Percentiles rank a stretch among this genome's conserved stretches.
Conservation (phyloP, 805 yeast genomes). For the Saturnispora saitoi region DNA sequence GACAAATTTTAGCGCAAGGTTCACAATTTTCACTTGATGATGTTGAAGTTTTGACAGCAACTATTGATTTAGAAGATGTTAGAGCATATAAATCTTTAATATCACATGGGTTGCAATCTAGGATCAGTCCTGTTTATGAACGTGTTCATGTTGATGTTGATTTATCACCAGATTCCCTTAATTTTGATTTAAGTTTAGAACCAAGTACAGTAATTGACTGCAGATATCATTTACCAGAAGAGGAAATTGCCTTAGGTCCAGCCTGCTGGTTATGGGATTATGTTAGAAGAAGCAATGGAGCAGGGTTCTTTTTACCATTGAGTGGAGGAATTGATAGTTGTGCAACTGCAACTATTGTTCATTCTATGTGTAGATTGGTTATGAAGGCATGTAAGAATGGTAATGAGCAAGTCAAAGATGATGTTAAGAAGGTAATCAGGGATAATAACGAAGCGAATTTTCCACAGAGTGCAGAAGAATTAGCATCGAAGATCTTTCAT, state of each 20-base stretch:
- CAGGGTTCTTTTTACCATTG: slow-evolving; percentile 87
- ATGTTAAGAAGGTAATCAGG: slow-evolving; percentile 62
- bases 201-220: slow-evolving; percentile 50
- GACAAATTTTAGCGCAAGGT: slow-evolving; percentile 87
- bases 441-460: slow-evolving; percentile 30
- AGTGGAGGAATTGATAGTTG: slow-evolving; percentile 98
- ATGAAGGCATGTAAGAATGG: slow-evolving; percentile 60
- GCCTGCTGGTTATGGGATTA: slow-evolving; percentile 99
- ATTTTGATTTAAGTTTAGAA: slow-evolving; percentile 50
- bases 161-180: slow-evolving; percentile 48
- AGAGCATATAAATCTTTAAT: slow-evolving; percentile 66
- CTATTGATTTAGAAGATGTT: slow-evolving; percentile 88
- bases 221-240: slow-evolving; percentile 75
- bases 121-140: slow-evolving; percentile 35
- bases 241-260: slow-evolving; percentile 96
- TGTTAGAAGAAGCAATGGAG: slow-evolving; percentile 78
- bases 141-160: slow-evolving; percentile 57
- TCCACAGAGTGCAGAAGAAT: slow-evolving; percentile 68
- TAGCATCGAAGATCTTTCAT: slow-evolving; percentile 71
- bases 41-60: slow-evolving; percentile 93
- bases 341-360: slow-evolving; percentile 92
- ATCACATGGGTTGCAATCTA: slow-evolving; percentile 69
- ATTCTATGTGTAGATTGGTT: slow-evolving; percentile 88
- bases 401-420: slow-evolving; percentile 65
- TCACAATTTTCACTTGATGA: slow-evolving; percentile 82